Evolutionary conservation across 352 stramenopile genomes (phyloP).

Genomic region (Phytophthora colocasiae): DNA sequence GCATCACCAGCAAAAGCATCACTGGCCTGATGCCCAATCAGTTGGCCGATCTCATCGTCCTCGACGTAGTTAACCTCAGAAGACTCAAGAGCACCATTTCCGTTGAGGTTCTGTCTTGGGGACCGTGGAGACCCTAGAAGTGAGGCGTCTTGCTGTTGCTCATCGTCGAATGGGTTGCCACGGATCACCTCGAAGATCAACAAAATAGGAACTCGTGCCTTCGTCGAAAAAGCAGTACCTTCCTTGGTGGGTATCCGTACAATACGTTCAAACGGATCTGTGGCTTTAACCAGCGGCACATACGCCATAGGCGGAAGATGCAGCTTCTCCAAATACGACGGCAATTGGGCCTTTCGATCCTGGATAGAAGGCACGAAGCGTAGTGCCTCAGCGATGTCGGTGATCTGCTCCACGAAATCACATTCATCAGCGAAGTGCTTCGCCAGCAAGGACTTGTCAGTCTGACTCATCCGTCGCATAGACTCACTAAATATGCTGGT

Average conservation of each 20-base stretch:
- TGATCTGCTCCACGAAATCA: constrained; percentile 91
- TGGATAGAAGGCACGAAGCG: constrained; percentile 84
- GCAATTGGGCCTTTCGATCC: constrained; percentile 82
- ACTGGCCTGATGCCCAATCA: constrained; percentile 76
- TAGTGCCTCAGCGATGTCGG: constrained; percentile 83
- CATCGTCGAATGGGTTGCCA: constrained; percentile 66
- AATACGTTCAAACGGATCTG: constrained; percentile 89
- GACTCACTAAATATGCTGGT: constrained; percentile 79
- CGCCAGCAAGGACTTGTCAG: constrained; percentile 82
- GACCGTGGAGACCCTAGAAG: constrained; percentile 61
- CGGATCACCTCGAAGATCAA: constrained; percentile 91
- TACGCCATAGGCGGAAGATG: constrained; percentile 89
- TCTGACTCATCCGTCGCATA: constrained; percentile 76
- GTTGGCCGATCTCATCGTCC: constrained; percentile 78
- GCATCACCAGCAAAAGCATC: constrained; percentile 54
- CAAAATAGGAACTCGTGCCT: constrained; percentile 87
- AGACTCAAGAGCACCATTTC: constrained; percentile 49
- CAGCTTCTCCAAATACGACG: constrained; percentile 85
- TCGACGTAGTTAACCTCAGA: constrained; percentile 75
- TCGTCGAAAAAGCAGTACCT: constrained; percentile 89
- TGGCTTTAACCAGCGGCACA: constrained; percentile 87
- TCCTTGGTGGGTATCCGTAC: constrained; percentile 86
- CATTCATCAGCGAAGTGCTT: constrained; percentile 90
- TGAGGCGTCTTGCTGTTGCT: constrained; percentile 47
- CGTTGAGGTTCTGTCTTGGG: constrained; percentile 42